Evolutionary conservation across 2,329 filamentous ascomycete species (phyloP), one percentile per base, ranked within the genome.

Genomic region (Dactylellina sp.): DNA sequence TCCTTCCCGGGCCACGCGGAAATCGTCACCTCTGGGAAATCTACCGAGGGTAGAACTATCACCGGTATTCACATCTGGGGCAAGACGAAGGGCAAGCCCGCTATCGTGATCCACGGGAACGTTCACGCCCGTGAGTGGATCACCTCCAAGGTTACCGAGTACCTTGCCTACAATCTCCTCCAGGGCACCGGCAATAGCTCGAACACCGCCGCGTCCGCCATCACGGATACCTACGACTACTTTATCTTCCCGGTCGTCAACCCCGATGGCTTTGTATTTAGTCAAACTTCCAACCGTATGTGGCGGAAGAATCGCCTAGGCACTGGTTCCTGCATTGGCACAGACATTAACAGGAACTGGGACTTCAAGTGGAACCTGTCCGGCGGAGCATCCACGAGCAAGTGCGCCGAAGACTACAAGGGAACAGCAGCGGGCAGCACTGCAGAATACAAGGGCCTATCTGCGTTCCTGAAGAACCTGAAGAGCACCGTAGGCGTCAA

Each of bases 161-260:
- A 86, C 78, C 80, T 86, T 14, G 82, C 84, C 7, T 84, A 83
- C 74, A 80, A 82, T 16, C 81, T 88, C 32, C 80, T 87, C 16
- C 81, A 81, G 37, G 82, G 83, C 55, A 86, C 86, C 76, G 78
- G 77, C 32, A 79, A 79, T 16, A 40, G 82, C 22, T 35, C 50
- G 3, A 53, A 52, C 37, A 44, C 20, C 7, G 79, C 40, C 78
- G 79, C 0, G 18, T 40, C 57, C 7, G 46, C 52, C 7, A 83
- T 86, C 60, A 82, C 89, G 22, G 84, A 89, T 79, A 86, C 83
- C 63, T 89, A 88, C 78, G 89, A 91, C 80, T 88, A 88, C 76
- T 89, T 88, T 79, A 84, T 90, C 76, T 83, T 89, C 72, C 87
- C 87, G 1, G 81, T 89, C 22, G 86, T 87, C 14, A 89, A 89